Percentiles rank a stretch among this genome's conserved stretches.
These are phyloP conservation scores for Diaporthe vaccinii DNA, from an alignment of 2,329 filamentous ascomycete species.

Conservation along the genomic window DNA sequence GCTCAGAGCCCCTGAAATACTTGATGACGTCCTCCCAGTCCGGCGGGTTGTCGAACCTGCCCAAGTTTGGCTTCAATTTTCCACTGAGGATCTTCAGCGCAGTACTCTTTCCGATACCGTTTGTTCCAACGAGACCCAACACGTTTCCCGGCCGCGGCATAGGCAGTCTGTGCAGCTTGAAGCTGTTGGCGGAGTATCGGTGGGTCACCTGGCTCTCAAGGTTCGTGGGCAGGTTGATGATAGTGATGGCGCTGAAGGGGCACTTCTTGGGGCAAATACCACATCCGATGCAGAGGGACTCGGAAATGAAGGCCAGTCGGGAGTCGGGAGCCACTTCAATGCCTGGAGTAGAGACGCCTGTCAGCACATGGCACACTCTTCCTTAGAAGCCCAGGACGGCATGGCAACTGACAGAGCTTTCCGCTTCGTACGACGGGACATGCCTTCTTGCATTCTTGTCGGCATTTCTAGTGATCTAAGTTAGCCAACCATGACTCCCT, in stretches of 20 bases:
- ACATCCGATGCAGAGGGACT: constrained; percentile 95
- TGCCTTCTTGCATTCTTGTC: constrained; percentile 99
- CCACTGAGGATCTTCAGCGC: constrained; percentile 98
- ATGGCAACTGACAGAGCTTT: constrained; percentile 71
- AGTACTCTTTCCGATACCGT: constrained; percentile 99
- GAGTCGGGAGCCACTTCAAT: constrained; percentile 92
- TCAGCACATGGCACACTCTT: constrained; percentile 59
- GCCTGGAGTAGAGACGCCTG: constrained; percentile 94
- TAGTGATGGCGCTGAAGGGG: constrained; percentile 98
- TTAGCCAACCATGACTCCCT: constrained; percentile 19
- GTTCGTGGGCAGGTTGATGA: constrained; percentile 99
- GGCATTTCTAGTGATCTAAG: constrained; percentile 80
- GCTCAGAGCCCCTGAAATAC: constrained; percentile 96
- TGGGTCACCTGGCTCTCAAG: constrained; percentile 98
- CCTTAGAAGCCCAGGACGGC: constrained; percentile 69
- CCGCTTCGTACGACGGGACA: constrained; percentile 97
- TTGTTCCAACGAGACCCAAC: constrained; percentile 95
- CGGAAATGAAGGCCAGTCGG: constrained; percentile 98
- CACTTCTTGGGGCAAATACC: constrained; percentile 99
- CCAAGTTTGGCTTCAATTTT: constrained; percentile 98
- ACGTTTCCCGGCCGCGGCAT: constrained; percentile 97
- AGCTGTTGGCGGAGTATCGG: constrained; percentile 99
- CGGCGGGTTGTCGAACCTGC: constrained; percentile 93
- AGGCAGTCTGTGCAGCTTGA: constrained; percentile 93
- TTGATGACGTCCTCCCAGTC: constrained; percentile 99